These are phyloP conservation scores for Phytophthora fragariaefolia DNA, from an alignment of 352 stramenopile species.

Conservation along the genomic window DNA sequence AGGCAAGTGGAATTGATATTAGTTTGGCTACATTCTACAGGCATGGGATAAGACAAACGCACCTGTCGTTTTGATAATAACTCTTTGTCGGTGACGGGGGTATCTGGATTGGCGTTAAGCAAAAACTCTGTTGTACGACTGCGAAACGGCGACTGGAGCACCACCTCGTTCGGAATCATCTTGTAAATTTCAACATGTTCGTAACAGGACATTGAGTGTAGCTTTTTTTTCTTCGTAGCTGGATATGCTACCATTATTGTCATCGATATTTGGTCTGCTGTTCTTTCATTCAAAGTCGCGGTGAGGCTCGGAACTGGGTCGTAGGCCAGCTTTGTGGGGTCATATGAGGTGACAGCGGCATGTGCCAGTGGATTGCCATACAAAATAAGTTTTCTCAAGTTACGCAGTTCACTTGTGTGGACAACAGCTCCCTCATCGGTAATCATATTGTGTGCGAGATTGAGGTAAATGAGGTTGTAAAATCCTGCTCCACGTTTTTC, in stretches of 20 bases:
- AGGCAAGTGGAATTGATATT: background rate
- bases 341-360: conserved; percentile 63
- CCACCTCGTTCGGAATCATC: conserved; percentile 73
- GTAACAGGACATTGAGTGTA: conserved; percentile 50
- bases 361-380: conserved; percentile 79
- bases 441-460: conserved; percentile 78
- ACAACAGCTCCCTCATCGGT: conserved; percentile 54
- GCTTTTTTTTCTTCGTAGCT: conserved; percentile 70
- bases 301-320: conserved; percentile 72
- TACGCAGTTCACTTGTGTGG: conserved; percentile 54
- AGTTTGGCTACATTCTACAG: background rate
- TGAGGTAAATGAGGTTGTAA: conserved; percentile 74
- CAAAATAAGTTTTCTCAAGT: conserved; percentile 72
- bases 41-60: background rate
- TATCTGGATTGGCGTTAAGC: conserved; percentile 31
- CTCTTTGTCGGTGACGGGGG: conserved; percentile 31
- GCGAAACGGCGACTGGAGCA: conserved; percentile 61
- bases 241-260: conserved; percentile 69
- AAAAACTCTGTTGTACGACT: conserved; percentile 57
- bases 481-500: conserved; percentile 72
- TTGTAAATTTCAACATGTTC: conserved; percentile 87
- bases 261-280: conserved; percentile 34
- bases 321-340: conserved; percentile 71
- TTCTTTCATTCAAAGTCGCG: conserved; percentile 39
- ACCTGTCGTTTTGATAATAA: conserved; percentile 33